Evolutionary conservation across 805 yeast genomes (phyloP), one percentile per base, ranked within the genome.

Genomic region (Metschnikowia borealis): DNA sequence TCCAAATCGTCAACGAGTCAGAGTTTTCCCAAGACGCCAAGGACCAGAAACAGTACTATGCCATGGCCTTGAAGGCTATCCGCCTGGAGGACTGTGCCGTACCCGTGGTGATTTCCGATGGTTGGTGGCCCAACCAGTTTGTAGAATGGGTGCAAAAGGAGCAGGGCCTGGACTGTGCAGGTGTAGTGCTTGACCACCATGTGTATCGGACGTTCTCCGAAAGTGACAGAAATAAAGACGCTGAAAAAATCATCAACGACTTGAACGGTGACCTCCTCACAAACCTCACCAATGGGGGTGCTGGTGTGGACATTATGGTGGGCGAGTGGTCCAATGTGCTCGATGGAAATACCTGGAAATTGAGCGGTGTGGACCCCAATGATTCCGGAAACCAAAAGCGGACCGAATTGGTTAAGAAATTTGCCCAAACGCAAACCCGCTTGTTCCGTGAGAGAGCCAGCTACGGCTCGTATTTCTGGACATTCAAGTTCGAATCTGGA

Each of bases 261-360:
- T 73, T 89, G 49, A 69, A 79, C 3, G 52, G 61, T 0, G 78
- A 79, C 40, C 71, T 79, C 3, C 66, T 81, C 54, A 76, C 80
- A 1, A 79, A 79, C 50, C 64, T 82, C 34, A 70, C 66, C 37
- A 68, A 77, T 57, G 60, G 69, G 44, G 72, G 70, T 2, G 56
- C 57, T 42, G 76, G 77, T 7, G 85, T 81, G 1, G 97, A 90
- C 62, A 74, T 86, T 48, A 73, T 89, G 62, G 83, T 89, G 23
- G 98, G 98, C 11, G 99, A 92, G 65, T 92, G 81, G 66, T 87
- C 96, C 0, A 89, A 96, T 68, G 96, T 89, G 2, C 60, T 92
- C 48, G 96, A 87, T 65, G 87, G 82, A 1, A 59, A 73, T 20
- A 75, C 96, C 0, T 92, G 97, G 97, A 66, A 72, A 23, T 79